These are phyloP conservation scores for Triadica sebifera DNA, from an alignment of 345 rosid species.

Conservation along the genomic window DNA sequence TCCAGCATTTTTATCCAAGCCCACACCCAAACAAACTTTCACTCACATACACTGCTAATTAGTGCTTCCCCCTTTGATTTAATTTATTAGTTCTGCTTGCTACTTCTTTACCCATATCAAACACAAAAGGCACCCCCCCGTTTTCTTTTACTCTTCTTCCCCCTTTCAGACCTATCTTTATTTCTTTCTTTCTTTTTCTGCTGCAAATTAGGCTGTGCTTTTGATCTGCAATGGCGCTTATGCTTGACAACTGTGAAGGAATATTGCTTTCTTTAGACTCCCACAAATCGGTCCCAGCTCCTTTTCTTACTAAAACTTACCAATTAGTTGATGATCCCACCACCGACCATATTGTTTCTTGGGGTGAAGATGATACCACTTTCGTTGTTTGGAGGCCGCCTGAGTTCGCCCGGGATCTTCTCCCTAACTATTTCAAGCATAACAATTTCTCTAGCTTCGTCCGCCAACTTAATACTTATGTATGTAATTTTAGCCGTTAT, in stretches of 20 bases:
- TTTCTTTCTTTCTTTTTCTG: constrained; percentile 12
- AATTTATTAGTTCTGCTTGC: not conserved
- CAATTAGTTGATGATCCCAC: constrained; percentile 87
- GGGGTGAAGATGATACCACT: constrained; percentile 90
- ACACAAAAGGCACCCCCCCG: not conserved
- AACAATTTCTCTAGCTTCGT: constrained; percentile 97
- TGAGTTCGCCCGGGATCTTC: constrained; percentile 93
- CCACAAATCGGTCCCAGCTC: constrained; percentile 89
- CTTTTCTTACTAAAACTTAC: constrained; percentile 92
- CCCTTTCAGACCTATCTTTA: not conserved
- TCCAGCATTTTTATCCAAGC: constrained; percentile 41
- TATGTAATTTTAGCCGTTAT: constrained; percentile 21
- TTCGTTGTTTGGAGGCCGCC: constrained; percentile 94
- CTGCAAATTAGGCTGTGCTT: not conserved
- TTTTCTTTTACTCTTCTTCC: not conserved
- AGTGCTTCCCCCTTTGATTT: not conserved
- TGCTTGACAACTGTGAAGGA: constrained; percentile 62
- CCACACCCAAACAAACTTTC: constrained; percentile 15
- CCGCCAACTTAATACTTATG: constrained; percentile 96
- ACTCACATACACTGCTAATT: constrained; percentile 7
- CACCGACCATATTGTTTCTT: constrained; percentile 67
- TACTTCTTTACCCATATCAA: constrained; percentile 10
- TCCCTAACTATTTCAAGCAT: constrained; percentile 95
- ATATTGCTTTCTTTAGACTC: constrained; percentile 77
- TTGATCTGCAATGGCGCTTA: constrained; percentile 43